A percentile compares a stretch with the other conserved stretches of the same genome.
These are phyloP conservation scores for Russula abietina DNA, from an alignment of 768 basidiomycete genomes.

Conservation along the genomic window DNA sequence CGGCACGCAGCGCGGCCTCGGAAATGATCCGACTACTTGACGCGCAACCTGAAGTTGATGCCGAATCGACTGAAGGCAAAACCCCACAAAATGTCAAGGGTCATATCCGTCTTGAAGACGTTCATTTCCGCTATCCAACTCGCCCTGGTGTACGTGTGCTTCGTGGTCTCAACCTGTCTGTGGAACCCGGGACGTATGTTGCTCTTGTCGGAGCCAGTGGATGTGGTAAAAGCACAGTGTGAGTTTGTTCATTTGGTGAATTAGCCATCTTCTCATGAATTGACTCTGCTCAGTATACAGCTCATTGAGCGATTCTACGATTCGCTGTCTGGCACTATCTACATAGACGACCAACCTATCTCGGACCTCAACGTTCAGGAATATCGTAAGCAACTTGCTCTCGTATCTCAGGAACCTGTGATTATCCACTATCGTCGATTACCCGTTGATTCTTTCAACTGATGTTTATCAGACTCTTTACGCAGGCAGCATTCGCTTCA, in stretches of 20 bases:
- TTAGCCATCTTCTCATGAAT: background rate
- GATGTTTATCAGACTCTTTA: slow-evolving; percentile 52
- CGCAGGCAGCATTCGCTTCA: slow-evolving; percentile 83
- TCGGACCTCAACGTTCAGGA: slow-evolving; percentile 72
- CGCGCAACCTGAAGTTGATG: slow-evolving; percentile 65
- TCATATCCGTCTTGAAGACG: slow-evolving; percentile 63
- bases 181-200: slow-evolving; percentile 72
- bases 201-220: slow-evolving; percentile 76
- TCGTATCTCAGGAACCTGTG: slow-evolving; percentile 86
- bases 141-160: slow-evolving; percentile 75
- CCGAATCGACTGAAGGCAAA: slow-evolving; percentile 61
- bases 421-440: slow-evolving; percentile 20
- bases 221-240: slow-evolving; percentile 74
- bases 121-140: slow-evolving; percentile 85
- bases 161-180: slow-evolving; percentile 61
- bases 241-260: slow-evolving; percentile 30
- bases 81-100: slow-evolving; percentile 43
- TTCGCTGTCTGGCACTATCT: slow-evolving; percentile 57
- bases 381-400: slow-evolving; percentile 77
- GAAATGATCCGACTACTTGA: slow-evolving; percentile 72
- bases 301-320: slow-evolving; percentile 79
- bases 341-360: slow-evolving; percentile 64
- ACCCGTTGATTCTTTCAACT: background rate
- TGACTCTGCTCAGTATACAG: slow-evolving; percentile 48
- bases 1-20: slow-evolving; percentile 67